A percentile compares a stretch with the other conserved stretches of the same genome.
These are phyloP conservation scores for Paecilomyces variotii DNA, from an alignment of 2,329 filamentous ascomycete genomes.

Conservation along the genomic window DNA sequence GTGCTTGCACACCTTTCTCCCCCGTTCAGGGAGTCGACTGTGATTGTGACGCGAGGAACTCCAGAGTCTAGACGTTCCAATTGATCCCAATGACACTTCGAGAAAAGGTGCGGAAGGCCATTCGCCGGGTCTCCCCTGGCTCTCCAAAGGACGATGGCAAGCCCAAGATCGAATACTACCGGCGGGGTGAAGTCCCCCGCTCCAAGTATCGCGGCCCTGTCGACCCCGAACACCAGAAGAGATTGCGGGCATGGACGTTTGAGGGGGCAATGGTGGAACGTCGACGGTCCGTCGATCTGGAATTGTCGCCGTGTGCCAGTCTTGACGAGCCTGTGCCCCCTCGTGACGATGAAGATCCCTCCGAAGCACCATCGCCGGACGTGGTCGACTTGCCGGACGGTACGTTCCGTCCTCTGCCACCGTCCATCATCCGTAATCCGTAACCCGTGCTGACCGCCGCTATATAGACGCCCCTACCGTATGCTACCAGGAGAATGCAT, in stretches of 20 bases:
- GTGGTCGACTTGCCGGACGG: conserved; percentile 13
- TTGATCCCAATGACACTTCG: conserved; percentile 26
- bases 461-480: conserved; percentile 12
- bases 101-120: conserved; percentile 28
- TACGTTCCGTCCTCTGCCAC: conserved; percentile 2
- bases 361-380: conserved; percentile 3
- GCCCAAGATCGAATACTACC: conserved; percentile 41
- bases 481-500: conserved; percentile 15
- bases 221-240: conserved; percentile 37
- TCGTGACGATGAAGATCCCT: conserved; percentile 12
- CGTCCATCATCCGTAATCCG: background rate
- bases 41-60: conserved; percentile 14
- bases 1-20: conserved; percentile 25
- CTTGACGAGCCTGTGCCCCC: conserved; percentile 9
- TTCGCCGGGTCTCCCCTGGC: conserved; percentile 18
- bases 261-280: conserved; percentile 26
- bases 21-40: conserved; percentile 21
- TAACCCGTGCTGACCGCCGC: background rate
- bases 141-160: conserved; percentile 21
- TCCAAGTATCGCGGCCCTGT: conserved; percentile 43
- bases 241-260: conserved; percentile 38
- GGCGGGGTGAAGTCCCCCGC: conserved; percentile 38
- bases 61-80: conserved; percentile 4
- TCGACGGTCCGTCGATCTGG: conserved; percentile 25
- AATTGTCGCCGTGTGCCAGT: conserved; percentile 31